phyloP scores from a whole-genome alignment of 441 rosid genomes.

The Adansonia grandidieri region DNA sequence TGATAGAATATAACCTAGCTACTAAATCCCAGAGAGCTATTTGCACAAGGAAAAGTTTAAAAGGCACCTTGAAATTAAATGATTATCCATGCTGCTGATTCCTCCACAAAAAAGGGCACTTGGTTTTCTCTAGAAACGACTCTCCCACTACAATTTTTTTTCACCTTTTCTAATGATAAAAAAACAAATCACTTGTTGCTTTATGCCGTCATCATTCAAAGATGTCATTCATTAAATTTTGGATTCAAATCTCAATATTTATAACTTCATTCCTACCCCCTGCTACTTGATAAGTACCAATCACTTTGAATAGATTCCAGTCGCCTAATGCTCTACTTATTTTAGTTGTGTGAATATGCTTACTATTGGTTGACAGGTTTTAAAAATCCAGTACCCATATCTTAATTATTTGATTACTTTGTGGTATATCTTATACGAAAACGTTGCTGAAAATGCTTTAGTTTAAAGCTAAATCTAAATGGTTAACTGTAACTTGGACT shows the following conservation, averaged over 20 bases:
- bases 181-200: too few species aligned
- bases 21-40: constrained; percentile 26
- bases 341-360: constrained; percentile 37
- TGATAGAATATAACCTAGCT: not conserved
- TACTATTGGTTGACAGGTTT: not conserved
- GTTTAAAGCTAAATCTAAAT: constrained; percentile 18
- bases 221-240: too few species aligned
- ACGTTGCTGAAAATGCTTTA: constrained; percentile 16
- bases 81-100: constrained; percentile 28
- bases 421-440: not conserved
- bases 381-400: constrained; percentile 21
- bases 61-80: constrained; percentile 20
- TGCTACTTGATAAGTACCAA: too few species aligned
- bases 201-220: too few species aligned
- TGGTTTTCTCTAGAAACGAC: constrained; percentile 27
- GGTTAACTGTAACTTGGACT: constrained; percentile 18
- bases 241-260: too few species aligned
- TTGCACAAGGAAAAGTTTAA: constrained; percentile 17
- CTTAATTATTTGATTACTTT: constrained; percentile 20
- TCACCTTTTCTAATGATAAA: too few species aligned
- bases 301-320: constrained; percentile 31
- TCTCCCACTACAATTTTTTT: not conserved
- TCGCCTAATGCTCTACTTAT: constrained; percentile 31
- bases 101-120: constrained; percentile 35
- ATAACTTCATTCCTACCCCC: too few species aligned